These are phyloP conservation scores for Stephania japonica DNA, from an alignment of 164 flowering plant genomes.

Conservation along the genomic window DNA sequence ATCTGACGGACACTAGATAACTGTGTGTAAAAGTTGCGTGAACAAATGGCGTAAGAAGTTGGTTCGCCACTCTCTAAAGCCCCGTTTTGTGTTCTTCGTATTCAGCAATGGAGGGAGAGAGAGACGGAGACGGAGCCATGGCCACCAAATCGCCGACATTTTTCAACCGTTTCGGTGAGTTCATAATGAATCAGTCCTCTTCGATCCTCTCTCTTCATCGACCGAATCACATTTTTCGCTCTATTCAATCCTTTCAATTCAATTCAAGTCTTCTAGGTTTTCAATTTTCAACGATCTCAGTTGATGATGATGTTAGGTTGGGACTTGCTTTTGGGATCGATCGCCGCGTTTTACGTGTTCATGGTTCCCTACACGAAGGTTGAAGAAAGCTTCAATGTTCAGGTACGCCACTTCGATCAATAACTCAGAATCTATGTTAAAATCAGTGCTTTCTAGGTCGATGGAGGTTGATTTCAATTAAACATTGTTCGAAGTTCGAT, in stretches of 20 bases:
- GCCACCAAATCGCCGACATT: slow-evolving; percentile 15
- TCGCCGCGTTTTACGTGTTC: slow-evolving; percentile 74
- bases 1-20: too few relatives aligned
- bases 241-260: neutral
- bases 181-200: neutral
- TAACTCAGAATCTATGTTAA: neutral
- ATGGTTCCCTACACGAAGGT: slow-evolving; percentile 92
- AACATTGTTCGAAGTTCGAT: neutral
- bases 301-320: slow-evolving; percentile 43
- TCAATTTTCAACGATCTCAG: neutral
- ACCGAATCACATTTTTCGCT: neutral
- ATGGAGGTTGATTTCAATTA: neutral
- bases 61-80: neutral
- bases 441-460: neutral
- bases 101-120: slow-evolving; percentile 20
- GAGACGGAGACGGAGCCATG: slow-evolving; percentile 11
- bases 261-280: neutral
- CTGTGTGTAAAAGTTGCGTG: too few relatives aligned
- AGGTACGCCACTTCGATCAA: slow-evolving; percentile 34
- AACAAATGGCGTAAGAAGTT: neutral
- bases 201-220: neutral
- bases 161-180: slow-evolving; percentile 24
- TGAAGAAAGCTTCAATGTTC: slow-evolving; percentile 98
- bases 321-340: slow-evolving; percentile 75
- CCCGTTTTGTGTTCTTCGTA: neutral